A percentile compares a stretch with the other conserved stretches of the same genome.
Evolutionary conservation across 345 rosid species (phyloP).

Genomic region (Eucalyptus curtisii): DNA sequence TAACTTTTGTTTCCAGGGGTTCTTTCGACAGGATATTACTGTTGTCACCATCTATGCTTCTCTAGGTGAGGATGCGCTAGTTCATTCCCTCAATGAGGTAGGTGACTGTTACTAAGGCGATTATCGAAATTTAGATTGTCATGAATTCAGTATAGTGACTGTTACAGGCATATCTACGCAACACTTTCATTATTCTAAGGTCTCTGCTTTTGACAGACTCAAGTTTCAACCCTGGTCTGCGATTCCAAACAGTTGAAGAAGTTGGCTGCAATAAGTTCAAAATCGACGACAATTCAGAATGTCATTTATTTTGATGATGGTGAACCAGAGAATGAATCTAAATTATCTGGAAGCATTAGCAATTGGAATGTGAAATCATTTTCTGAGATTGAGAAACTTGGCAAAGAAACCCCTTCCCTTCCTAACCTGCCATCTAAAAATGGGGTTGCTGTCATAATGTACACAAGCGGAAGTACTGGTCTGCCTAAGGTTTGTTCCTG

Average conservation of each 20-base stretch:
- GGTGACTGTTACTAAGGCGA: not conserved
- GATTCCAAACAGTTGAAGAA: conserved; percentile 67
- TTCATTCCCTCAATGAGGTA: conserved; percentile 86
- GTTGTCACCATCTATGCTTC: conserved; percentile 93
- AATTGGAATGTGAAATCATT: conserved; percentile 52
- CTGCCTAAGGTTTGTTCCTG: conserved; percentile 60
- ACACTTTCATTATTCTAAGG: not conserved
- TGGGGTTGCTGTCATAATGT: conserved; percentile 70
- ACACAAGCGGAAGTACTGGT: conserved; percentile 95
- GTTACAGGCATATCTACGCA: not conserved
- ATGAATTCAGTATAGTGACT: not conserved
- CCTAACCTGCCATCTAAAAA: conserved; percentile 66
- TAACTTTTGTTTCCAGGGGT: conserved; percentile 43
- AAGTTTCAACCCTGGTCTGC: conserved; percentile 69
- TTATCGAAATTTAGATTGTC: not conserved
- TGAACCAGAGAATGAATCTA: conserved; percentile 23
- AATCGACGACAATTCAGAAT: conserved; percentile 36
- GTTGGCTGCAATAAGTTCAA: conserved; percentile 48
- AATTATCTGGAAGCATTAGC: conserved; percentile 11
- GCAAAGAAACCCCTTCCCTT: conserved; percentile 31
- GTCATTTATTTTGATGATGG: conserved; percentile 68
- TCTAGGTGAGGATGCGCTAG: conserved; percentile 76
- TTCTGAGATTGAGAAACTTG: conserved; percentile 69
- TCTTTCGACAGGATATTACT: conserved; percentile 64
- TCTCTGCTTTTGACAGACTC: conserved; percentile 52